Evolutionary conservation across 768 basidiomycete species (phyloP).

Genomic region (Tubosaeta sp.): DNA sequence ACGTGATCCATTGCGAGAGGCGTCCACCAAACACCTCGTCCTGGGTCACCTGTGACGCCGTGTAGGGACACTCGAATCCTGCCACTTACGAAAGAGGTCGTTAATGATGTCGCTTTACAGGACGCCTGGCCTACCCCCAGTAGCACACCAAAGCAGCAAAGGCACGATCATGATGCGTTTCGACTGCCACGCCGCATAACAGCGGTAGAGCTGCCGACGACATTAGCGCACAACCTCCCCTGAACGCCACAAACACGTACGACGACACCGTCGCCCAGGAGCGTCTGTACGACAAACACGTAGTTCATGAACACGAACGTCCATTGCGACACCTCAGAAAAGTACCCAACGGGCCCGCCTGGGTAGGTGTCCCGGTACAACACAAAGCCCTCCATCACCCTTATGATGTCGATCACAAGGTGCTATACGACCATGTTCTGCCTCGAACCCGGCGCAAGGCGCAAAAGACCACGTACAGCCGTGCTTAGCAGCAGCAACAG

Average conservation of each 20-base stretch:
- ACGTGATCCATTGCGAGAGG: slow-evolving; percentile 32
- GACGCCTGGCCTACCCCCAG: slow-evolving; percentile 20
- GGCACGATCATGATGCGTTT: slow-evolving; percentile 26
- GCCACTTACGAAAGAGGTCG: slow-evolving; percentile 10
- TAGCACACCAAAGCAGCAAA: slow-evolving; percentile 25
- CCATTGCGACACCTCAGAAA: slow-evolving; percentile 23
- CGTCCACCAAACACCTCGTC: slow-evolving; percentile 24
- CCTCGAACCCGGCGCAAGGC: not conserved
- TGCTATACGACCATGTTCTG: slow-evolving; percentile 15
- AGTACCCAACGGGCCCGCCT: slow-evolving; percentile 21
- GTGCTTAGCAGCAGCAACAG: slow-evolving; percentile 30
- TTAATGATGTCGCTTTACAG: not conserved
- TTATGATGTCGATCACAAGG: slow-evolving; percentile 21
- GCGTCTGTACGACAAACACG: slow-evolving; percentile 23
- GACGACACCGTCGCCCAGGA: slow-evolving; percentile 29
- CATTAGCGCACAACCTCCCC: not conserved
- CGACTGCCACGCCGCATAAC: slow-evolving; percentile 32
- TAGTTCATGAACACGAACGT: slow-evolving; percentile 28
- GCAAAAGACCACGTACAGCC: slow-evolving; percentile 12
- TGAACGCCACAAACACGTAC: slow-evolving; percentile 11
- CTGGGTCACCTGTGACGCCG: slow-evolving; percentile 5
- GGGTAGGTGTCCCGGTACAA: slow-evolving; percentile 11
- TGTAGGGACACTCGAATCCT: slow-evolving; percentile 15
- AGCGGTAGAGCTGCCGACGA: slow-evolving; percentile 21
- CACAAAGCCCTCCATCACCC: slow-evolving; percentile 26